Conservation (phyloP, 2,329 filamentous ascomycete species). For the Aureobasidium sp. region DNA sequence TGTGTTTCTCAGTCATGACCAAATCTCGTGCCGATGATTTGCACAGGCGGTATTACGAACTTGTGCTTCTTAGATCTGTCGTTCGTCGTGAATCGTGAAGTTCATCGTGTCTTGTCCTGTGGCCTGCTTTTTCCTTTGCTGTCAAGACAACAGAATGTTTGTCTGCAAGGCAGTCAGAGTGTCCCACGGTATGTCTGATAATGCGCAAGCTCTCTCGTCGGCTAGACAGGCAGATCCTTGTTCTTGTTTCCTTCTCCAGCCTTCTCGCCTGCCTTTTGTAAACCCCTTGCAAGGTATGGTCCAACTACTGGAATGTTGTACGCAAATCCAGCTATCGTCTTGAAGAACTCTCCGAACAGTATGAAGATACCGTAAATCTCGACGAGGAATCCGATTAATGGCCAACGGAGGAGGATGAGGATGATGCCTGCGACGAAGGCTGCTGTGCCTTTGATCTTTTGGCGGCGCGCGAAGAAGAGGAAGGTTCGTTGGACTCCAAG, state of each 20-base stretch:
- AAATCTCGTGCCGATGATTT: background rate
- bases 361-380: conserved; percentile 91
- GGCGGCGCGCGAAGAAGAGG: conserved; percentile 86
- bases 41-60: background rate
- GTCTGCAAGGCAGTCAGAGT: background rate
- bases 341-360: conserved; percentile 92
- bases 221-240: conserved; percentile 68
- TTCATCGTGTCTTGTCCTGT: background rate
- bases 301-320: conserved; percentile 79
- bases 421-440: conserved; percentile 79
- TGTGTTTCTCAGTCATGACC: background rate
- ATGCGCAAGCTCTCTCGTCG: background rate
- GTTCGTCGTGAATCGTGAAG: conserved; percentile 10
- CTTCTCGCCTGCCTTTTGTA: conserved; percentile 68
- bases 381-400: conserved; percentile 80
- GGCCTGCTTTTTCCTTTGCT: background rate
- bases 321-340: conserved; percentile 83
- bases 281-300: conserved; percentile 68
- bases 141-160: background rate
- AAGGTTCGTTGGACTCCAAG: conserved; percentile 89
- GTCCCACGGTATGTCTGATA: background rate
- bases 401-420: conserved; percentile 85
- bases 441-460: conserved; percentile 85
- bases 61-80: background rate
- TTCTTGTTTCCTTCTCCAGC: conserved; percentile 62